These are phyloP conservation scores for Bassia scoparia DNA, from an alignment of 148 eudicot species.

Conservation along the genomic window DNA sequence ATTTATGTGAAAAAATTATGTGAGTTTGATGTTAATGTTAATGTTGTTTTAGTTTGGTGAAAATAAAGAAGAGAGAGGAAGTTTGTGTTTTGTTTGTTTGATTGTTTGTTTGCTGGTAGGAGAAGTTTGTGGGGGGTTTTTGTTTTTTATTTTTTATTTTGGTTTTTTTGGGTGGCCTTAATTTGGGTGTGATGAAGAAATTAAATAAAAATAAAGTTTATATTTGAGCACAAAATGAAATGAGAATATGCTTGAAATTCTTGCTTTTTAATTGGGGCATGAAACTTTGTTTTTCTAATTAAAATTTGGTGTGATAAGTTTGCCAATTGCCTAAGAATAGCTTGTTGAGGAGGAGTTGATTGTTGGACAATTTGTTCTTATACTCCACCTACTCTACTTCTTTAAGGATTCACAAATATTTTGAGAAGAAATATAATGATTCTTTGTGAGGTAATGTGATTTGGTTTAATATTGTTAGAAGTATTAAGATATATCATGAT, in stretches of 20 bases:
- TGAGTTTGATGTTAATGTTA: conserved; percentile 13
- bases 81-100: conserved; percentile 18
- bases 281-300: not conserved
- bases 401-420: not conserved
- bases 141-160: not conserved
- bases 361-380: conserved; percentile 20
- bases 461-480: not conserved
- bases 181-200: not conserved
- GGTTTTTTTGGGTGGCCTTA: not conserved
- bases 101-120: conserved; percentile 17
- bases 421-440: conserved; percentile 2
- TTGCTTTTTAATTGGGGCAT: conserved; percentile 17
- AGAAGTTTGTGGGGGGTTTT: conserved; percentile 1
- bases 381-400: conserved; percentile 21
- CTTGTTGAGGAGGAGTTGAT: conserved; percentile 30
- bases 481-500: not conserved
- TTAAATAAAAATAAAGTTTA: not conserved
- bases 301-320: conserved; percentile 32
- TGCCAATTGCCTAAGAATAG: conserved; percentile 39
- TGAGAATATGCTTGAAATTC: conserved; percentile 5
- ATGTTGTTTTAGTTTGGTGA: conserved; percentile 20
- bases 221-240: not conserved
- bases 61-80: conserved; percentile 1
- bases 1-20: conserved; percentile 16
- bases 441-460: not conserved